Conservation (phyloP, 2,329 filamentous ascomycete genomes). For the Colletotrichum musae region DNA sequence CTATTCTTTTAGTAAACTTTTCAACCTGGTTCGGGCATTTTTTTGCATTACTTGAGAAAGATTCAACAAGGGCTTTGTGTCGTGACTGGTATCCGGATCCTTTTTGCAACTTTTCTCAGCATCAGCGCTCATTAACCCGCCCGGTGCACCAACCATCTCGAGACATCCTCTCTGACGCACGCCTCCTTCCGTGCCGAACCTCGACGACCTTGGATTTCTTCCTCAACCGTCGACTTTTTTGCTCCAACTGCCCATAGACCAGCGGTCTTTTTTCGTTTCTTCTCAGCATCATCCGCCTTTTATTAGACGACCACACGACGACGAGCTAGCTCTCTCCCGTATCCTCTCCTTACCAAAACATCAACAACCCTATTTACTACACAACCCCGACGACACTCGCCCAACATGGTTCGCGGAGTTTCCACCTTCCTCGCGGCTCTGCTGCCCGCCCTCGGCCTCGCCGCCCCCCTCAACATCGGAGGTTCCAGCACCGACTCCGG, state of each 20-base stretch:
- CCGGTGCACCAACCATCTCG: slow-evolving; percentile 5
- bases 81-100: slow-evolving; percentile 40
- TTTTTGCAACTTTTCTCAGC: slow-evolving; percentile 30
- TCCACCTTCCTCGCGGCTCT: slow-evolving; percentile 44
- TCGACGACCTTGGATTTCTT: slow-evolving; percentile 29
- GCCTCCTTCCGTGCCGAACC: slow-evolving; percentile 21
- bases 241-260: slow-evolving; percentile 26
- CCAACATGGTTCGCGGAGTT: slow-evolving; percentile 45
- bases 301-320: slow-evolving; percentile 33
- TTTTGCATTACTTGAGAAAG: slow-evolving; percentile 22
- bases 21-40: slow-evolving; percentile 29
- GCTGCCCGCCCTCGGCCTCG: slow-evolving; percentile 43
- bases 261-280: slow-evolving; percentile 42
- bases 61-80: slow-evolving; percentile 34
- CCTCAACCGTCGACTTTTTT: slow-evolving; percentile 23
- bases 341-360: slow-evolving; percentile 29
- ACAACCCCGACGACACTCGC: slow-evolving; percentile 16
- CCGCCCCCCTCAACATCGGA: slow-evolving; percentile 44
- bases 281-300: slow-evolving; percentile 7
- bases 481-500: slow-evolving; percentile 44
- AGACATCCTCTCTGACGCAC: slow-evolving; percentile 34
- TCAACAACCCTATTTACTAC: slow-evolving; percentile 19
- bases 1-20: slow-evolving; percentile 39
- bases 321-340: slow-evolving; percentile 41
- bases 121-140: slow-evolving; percentile 27